Evolutionary conservation across 202 grass and related monocot species (phyloP), one percentile per base, ranked within the genome.

Genomic region (Carex sylvatica): DNA sequence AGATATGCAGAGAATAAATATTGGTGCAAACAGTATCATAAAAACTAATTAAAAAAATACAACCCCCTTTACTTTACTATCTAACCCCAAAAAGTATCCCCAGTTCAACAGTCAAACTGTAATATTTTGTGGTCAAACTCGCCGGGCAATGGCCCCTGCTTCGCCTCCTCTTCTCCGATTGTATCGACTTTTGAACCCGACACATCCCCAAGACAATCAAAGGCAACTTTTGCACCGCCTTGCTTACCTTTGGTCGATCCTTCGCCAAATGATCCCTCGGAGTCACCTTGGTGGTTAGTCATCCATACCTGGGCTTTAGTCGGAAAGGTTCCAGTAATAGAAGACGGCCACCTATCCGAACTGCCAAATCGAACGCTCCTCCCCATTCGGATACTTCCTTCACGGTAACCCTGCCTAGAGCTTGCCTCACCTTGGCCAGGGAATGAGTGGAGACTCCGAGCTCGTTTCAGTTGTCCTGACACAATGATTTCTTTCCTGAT

Each of bases 261-360:
- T 28, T 28, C 83, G 5, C 83, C 80, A 5, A 87, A 82, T 0
- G 89, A 94, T 30, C 85, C 89, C 83, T 94, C 91, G 0, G 66
- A 20, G 13, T 89, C 89, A 59, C 78, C 55, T 13, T 64, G 63
- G 40, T 77, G 33, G 11, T 77, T 66, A 30, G 86, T 74, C 1
- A 83, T 78, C 87, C 89, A 89, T 56, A 82, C 82, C 1, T 85
- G 83, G 58, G 87, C 80, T 74, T 47, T 91, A 19, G 92, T 36
- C 1, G 92, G 89, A 83, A 94, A 86, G 11, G 87, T 88, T 36
- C 89, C 77, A 31, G 85, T 15, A 81, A 91, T 66, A 85, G 91
- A 94, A 72, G 92, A 91, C 69, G 92, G 89, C 92, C 89, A 86
- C 72, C 80, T 77, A 11, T 83, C 87, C 0, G 92, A 89, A 35